Percentiles rank a stretch among this genome's conserved stretches.
Evolutionary conservation across 2,329 filamentous ascomycete species (phyloP).

Genomic region (Colletotrichum sp.): DNA sequence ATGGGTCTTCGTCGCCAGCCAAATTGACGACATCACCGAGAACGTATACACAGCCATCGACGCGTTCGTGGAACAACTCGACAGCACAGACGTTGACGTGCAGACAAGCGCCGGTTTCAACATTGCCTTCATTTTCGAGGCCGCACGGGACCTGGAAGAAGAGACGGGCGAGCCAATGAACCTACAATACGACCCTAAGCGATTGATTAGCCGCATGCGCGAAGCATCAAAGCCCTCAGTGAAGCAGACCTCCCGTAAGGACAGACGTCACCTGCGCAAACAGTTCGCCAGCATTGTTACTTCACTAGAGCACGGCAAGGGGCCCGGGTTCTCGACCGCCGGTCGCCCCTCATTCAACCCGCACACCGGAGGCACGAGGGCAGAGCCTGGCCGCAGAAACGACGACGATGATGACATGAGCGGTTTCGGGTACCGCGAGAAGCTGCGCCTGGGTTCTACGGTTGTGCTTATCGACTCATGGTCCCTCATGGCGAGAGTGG

Average conservation of each 20-base stretch:
- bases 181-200: constrained; percentile 56
- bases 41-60: constrained; percentile 77
- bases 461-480: constrained; percentile 55
- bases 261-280: constrained; percentile 52
- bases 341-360: constrained; percentile 44
- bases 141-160: constrained; percentile 55
- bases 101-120: constrained; percentile 80
- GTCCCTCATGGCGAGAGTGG: constrained; percentile 54
- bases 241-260: constrained; percentile 55
- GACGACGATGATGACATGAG: constrained; percentile 45
- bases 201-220: constrained; percentile 51
- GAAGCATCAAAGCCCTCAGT: constrained; percentile 53
- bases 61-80: constrained; percentile 84
- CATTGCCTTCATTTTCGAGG: constrained; percentile 84
- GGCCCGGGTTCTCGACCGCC: constrained; percentile 59
- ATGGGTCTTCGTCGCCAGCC: constrained; percentile 82
- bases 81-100: constrained; percentile 73
- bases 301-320: constrained; percentile 58
- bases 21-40: constrained; percentile 75
- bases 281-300: constrained; percentile 58
- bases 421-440: constrained; percentile 57
- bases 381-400: constrained; percentile 32
- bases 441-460: constrained; percentile 52
- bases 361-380: constrained; percentile 44
- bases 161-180: constrained; percentile 54